Evolutionary conservation across 2,329 filamentous ascomycete species (phyloP).

Genomic region (Trichophaea hybrida): DNA sequence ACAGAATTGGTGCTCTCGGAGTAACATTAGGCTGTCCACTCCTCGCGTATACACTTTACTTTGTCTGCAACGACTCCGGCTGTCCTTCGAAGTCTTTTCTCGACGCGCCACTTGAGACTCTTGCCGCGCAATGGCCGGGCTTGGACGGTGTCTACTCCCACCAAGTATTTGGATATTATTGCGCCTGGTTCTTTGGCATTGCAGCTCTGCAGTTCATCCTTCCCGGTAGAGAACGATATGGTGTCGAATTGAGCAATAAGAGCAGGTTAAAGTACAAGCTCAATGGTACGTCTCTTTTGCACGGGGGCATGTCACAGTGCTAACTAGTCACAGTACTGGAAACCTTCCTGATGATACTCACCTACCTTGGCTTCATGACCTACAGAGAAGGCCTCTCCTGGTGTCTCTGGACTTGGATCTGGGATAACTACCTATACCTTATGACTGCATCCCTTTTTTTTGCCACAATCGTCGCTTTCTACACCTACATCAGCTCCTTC

Average conservation of each 20-base stretch:
- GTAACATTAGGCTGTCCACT: slow-evolving; percentile 71
- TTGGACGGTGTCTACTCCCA: slow-evolving; percentile 65
- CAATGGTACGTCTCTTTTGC: slow-evolving; percentile 33
- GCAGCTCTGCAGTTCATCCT: slow-evolving; percentile 60
- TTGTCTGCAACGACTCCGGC: slow-evolving; percentile 84
- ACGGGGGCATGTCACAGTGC: not conserved
- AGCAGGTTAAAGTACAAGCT: slow-evolving; percentile 25
- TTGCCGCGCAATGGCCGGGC: slow-evolving; percentile 32
- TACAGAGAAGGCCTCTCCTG: slow-evolving; percentile 61
- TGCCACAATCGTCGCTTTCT: slow-evolving; percentile 56
- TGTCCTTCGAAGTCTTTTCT: slow-evolving; percentile 73
- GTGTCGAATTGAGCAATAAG: slow-evolving; percentile 43
- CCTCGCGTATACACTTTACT: slow-evolving; percentile 63
- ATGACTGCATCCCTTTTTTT: slow-evolving; percentile 72
- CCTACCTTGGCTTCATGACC: slow-evolving; percentile 58
- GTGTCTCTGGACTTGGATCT: slow-evolving; percentile 80
- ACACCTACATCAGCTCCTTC: slow-evolving; percentile 72
- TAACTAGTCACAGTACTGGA: slow-evolving; percentile 3
- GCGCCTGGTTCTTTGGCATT: slow-evolving; percentile 41
- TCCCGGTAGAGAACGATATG: slow-evolving; percentile 57
- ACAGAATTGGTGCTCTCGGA: slow-evolving; percentile 57
- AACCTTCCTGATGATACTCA: slow-evolving; percentile 46
- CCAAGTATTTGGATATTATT: slow-evolving; percentile 58
- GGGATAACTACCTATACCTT: slow-evolving; percentile 77
- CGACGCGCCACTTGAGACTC: slow-evolving; percentile 50